phyloP scores from a whole-genome alignment of 345 rosid species.

The Populus davidiana region DNA sequence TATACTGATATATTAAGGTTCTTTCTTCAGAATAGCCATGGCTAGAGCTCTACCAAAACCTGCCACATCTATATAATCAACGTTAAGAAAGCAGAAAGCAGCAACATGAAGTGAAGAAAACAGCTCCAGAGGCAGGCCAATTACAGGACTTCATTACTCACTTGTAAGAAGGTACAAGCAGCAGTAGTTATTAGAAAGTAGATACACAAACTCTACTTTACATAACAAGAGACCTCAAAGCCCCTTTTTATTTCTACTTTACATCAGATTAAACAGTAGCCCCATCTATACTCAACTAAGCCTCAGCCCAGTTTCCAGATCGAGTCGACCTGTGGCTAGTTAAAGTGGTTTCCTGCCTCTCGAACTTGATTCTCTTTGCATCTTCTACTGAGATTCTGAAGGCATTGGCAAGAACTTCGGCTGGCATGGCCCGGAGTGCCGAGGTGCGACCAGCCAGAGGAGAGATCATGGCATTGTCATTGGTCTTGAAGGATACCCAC shows the following conservation, averaged over 20 bases:
- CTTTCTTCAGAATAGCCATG: too few relatives aligned
- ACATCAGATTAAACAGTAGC: not conserved
- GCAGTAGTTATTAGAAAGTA: not conserved
- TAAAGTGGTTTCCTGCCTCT: conserved; percentile 42
- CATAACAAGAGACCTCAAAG: not conserved
- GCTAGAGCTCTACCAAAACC: too few relatives aligned
- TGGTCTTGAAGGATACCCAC: conserved; percentile 67
- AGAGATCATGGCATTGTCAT: conserved; percentile 42
- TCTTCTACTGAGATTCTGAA: conserved; percentile 50
- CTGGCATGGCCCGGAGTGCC: conserved; percentile 46
- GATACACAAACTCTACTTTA: not conserved
- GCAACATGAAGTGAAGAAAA: too few relatives aligned
- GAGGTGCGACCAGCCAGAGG: conserved; percentile 57
- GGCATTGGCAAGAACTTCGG: conserved; percentile 49
- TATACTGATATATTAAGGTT: too few relatives aligned
- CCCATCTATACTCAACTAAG: conserved; percentile 12
- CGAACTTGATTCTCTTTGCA: conserved; percentile 53
- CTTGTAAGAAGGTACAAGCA: not conserved
- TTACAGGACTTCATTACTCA: not conserved
- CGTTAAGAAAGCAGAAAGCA: too few relatives aligned
- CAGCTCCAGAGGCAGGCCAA: too few relatives aligned
- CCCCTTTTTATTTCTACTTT: not conserved
- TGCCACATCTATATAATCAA: too few relatives aligned
- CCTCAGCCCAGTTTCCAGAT: conserved; percentile 47
- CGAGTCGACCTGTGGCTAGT: conserved; percentile 13